Evolutionary conservation across 192 early-diverging fungal genomes (phyloP), one percentile per base, ranked within the genome.

Genomic region (Umbelopsis sp.): DNA sequence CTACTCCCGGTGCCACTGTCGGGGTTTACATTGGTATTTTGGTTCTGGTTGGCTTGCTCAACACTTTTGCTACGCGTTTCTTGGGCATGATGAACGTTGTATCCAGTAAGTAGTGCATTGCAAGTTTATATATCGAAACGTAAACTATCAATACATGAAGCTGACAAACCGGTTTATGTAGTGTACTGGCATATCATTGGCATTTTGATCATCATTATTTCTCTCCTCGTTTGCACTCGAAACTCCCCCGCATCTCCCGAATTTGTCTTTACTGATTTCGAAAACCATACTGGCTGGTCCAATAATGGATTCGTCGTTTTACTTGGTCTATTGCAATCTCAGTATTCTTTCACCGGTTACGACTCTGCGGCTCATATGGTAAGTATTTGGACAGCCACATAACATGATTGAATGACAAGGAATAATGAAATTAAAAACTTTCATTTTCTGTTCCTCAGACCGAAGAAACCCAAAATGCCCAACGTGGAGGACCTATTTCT

Each of bases 1-100:
- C 75, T 27, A 80, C 51, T 44, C 72, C 74, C 0, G 73, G 73
- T 68, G 72, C 74, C 4, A 79, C 78, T 50, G 77, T 77, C 71
- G 78, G 55, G 12, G 75, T 83, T 50, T 83, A 83, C 44, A 67
- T 79, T 44, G 81, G 64, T 1, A 80, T 83, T 45, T 69, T 83
- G 48, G 47, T 83, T 46, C 35, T 83, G 18, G 73, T 77, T 46
- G 81, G 78, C 4, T 20, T 80, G 23, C 68, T 83, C 67, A 83
- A 83, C 35, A 75, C 78, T 0, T 35, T 75, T 72, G 79, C 73
- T 15, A 70, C 73, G 1, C 68, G 70, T 46, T 20, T 74, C 41
- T 73, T 77, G 21, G 72, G 75, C 13, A 23, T 76, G 33, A 77
- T 80, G 66, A 80, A 80, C 64, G 70, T 72, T 51, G 65, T 80